Percentiles rank a stretch among this genome's conserved stretches.
Evolutionary conservation across 371 early-diverging fungal species (phyloP).

Genomic region (Mucor mucedo): DNA sequence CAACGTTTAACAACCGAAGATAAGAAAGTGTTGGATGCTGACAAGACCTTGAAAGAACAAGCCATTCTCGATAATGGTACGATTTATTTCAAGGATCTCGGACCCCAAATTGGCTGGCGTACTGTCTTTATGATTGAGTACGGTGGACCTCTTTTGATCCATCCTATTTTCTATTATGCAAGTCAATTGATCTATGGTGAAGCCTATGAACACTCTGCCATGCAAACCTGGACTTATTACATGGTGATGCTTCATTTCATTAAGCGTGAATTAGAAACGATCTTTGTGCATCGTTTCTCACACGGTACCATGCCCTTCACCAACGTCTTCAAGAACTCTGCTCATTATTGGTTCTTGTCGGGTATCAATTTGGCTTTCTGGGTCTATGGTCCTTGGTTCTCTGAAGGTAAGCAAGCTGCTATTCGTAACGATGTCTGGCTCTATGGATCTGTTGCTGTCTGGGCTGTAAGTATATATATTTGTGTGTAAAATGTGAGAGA

Average conservation of each 20-base stretch:
- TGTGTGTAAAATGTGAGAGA: neutral
- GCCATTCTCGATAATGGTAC: conserved; percentile 66
- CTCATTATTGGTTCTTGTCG: conserved; percentile 93
- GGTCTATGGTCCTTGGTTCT: conserved; percentile 79
- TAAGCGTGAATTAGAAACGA: conserved; percentile 93
- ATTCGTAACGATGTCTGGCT: conserved; percentile 62
- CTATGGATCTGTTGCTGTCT: conserved; percentile 66
- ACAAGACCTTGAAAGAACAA: conserved; percentile 63
- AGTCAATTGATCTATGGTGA: conserved; percentile 69
- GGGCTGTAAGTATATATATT: conserved; percentile 58
- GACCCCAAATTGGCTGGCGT: conserved; percentile 94
- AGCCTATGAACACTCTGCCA: conserved; percentile 65
- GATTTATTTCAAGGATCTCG: conserved; percentile 88
- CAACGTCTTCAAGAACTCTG: conserved; percentile 94
- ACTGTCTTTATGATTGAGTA: conserved; percentile 96
- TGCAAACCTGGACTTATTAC: conserved; percentile 69
- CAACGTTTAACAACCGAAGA: conserved; percentile 77
- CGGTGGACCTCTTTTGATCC: conserved; percentile 87
- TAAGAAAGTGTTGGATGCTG: conserved; percentile 57
- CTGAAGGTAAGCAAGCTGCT: conserved; percentile 54
- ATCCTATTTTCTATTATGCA: conserved; percentile 84
- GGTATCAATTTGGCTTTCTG: conserved; percentile 88
- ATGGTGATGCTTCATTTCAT: conserved; percentile 86
- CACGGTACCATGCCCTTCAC: conserved; percentile 94
- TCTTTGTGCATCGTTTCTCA: conserved; percentile 94